These are phyloP conservation scores for Wickerhamomyces sp. DNA, from an alignment of 1,139 yeast species.

Conservation along the genomic window DNA sequence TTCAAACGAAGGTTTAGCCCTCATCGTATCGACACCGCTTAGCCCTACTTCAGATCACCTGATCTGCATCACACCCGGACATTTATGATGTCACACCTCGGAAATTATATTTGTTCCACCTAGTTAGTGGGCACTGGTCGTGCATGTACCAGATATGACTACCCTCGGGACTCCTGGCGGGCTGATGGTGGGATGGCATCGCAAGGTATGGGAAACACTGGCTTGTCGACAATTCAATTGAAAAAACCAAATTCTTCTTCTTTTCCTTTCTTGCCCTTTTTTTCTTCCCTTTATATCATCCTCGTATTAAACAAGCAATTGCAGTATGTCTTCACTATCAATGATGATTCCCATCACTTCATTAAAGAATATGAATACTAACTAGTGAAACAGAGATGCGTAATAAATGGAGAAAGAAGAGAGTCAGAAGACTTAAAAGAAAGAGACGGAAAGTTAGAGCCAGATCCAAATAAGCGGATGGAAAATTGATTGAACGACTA, in stretches of 20 bases:
- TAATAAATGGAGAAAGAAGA: conserved; percentile 98
- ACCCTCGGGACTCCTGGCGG: neutral
- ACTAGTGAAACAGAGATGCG: conserved; percentile 58
- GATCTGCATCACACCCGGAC: conserved; percentile 3
- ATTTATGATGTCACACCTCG: neutral
- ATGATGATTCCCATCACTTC: no score
- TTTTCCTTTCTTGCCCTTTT: neutral
- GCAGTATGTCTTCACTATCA: conserved; percentile 10
- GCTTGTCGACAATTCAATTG: no score
- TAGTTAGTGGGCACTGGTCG: neutral
- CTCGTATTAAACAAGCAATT: conserved; percentile 16
- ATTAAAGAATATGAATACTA: no score
- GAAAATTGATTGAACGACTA: conserved; percentile 21
- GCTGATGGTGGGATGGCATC: no score
- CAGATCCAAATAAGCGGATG: conserved; percentile 88
- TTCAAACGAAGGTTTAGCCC: no score
- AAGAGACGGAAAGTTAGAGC: conserved; percentile 99
- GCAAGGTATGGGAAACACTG: no score
- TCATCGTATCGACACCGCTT: no score
- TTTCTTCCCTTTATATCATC: conserved; percentile 5
- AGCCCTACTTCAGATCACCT: neutral
- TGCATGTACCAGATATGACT: neutral
- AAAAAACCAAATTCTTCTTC: conserved; percentile 6
- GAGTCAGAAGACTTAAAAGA: conserved; percentile 99
- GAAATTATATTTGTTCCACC: neutral